Evolutionary conservation across 257 asterid genomes (phyloP).

Genomic region (Solanum microdontum): DNA sequence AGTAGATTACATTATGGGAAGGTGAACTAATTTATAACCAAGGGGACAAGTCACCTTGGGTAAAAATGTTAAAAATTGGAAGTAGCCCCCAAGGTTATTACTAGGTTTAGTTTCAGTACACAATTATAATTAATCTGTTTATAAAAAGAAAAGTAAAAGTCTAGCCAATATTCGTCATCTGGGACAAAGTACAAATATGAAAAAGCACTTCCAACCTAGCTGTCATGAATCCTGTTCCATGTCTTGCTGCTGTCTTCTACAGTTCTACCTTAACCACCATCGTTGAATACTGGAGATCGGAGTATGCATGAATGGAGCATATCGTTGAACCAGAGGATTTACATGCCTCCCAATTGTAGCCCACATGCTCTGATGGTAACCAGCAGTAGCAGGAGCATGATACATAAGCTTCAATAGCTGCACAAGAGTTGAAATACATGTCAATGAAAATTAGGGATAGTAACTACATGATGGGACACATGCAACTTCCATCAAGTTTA

Average conservation of each 20-base stretch:
- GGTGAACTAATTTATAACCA: not conserved
- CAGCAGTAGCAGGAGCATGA: conserved; percentile 77
- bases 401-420: conserved; percentile 92
- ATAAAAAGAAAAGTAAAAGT: not conserved
- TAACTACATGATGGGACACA: not conserved
- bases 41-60: not conserved
- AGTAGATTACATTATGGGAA: not conserved
- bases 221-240: not conserved
- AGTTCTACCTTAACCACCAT: conserved; percentile 86
- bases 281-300: conserved; percentile 54
- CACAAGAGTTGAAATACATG: conserved; percentile 3
- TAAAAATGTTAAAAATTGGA: not conserved
- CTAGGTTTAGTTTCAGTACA: not conserved
- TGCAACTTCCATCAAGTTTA: not conserved
- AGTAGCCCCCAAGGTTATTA: not conserved
- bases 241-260: not conserved
- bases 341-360: conserved; percentile 55
- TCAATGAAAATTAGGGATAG: not conserved
- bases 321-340: conserved; percentile 48
- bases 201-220: not conserved
- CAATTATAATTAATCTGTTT: not conserved
- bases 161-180: not conserved
- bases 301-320: conserved; percentile 68
- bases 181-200: not conserved
- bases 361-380: conserved; percentile 88